Percentiles rank a stretch among this genome's conserved stretches.
phyloP scores from a whole-genome alignment of 768 basidiomycete genomes.

The Collybia sordida region DNA sequence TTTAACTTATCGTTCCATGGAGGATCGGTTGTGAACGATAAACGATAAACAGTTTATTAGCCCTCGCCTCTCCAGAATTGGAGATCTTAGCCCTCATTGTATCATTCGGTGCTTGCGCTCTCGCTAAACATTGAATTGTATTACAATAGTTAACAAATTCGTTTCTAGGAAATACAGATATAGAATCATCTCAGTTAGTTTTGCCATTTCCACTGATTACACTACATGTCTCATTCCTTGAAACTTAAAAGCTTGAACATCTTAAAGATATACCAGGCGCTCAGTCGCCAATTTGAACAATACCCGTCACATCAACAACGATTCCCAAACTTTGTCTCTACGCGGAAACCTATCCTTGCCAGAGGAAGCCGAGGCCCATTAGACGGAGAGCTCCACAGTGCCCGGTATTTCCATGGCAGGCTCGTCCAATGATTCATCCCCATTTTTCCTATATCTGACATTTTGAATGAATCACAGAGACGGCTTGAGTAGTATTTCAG shows the following conservation, averaged over 20 bases:
- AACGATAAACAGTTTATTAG: conserved; percentile 53
- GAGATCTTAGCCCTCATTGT: conserved; percentile 75
- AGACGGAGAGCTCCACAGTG: conserved; percentile 68
- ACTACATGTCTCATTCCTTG: conserved; percentile 10
- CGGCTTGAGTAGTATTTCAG: conserved; percentile 60
- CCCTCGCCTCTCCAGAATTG: conserved; percentile 81
- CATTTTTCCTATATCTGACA: conserved; percentile 21
- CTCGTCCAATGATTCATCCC: conserved; percentile 29
- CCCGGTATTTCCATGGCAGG: conserved; percentile 87
- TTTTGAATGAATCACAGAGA: conserved; percentile 49
- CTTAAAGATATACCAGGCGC: conserved; percentile 69
- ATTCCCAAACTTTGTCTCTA: conserved; percentile 61
- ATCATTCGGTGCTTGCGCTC: conserved; percentile 61
- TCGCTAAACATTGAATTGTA: conserved; percentile 34
- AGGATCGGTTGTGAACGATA: conserved; percentile 22
- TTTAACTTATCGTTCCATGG: too few species aligned
- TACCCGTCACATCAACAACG: conserved; percentile 52
- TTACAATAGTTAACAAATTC: conserved; percentile 36
- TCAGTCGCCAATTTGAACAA: conserved; percentile 56
- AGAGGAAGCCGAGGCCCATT: conserved; percentile 67
- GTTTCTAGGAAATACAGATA: conserved; percentile 67
- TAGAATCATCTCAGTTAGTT: conserved; percentile 59
- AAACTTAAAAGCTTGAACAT: conserved; percentile 65
- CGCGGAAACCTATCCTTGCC: conserved; percentile 59
- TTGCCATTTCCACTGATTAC: conserved; percentile 7